A percentile compares a stretch with the other conserved stretches of the same genome.
phyloP scores from a whole-genome alignment of 2,329 filamentous ascomycete species.

The Colletotrichum truncatum region DNA sequence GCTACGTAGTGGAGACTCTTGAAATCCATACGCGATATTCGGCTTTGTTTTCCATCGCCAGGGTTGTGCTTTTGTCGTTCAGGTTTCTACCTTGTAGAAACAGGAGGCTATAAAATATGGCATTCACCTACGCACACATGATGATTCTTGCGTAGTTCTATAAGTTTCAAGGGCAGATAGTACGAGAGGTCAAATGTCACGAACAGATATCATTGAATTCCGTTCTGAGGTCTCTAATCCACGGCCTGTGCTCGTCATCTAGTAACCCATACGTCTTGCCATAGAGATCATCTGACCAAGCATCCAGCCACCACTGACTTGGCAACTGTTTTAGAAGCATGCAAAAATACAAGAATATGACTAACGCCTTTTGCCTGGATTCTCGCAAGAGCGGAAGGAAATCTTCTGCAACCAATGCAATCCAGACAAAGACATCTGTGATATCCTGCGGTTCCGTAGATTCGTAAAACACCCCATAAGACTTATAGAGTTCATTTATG shows the following conservation, averaged over 20 bases:
- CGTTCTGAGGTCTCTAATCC: conserved; percentile 37
- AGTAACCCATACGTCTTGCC: conserved; percentile 40
- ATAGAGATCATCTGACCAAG: conserved; percentile 44
- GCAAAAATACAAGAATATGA: conserved; percentile 45
- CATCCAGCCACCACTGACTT: conserved; percentile 47
- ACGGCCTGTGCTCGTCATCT: conserved; percentile 45
- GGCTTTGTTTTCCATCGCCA: no score
- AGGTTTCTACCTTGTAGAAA: no score
- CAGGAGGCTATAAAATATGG: no score
- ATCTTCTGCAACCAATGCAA: conserved; percentile 44
- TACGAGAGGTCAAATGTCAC: neutral
- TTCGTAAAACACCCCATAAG: conserved; percentile 37
- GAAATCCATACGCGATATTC: no score
- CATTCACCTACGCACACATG: no score
- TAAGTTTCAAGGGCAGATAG: neutral
- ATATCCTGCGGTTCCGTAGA: conserved; percentile 38
- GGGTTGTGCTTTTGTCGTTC: no score
- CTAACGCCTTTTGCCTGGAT: conserved; percentile 38
- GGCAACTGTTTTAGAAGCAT: conserved; percentile 41
- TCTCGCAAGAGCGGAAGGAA: conserved; percentile 44
- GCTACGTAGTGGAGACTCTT: no score
- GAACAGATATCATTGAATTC: conserved; percentile 1
- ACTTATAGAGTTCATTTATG: conserved; percentile 44
- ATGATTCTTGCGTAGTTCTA: neutral
- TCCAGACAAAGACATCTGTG: conserved; percentile 50